Evolutionary conservation across 306 rosid genomes (phyloP).

Genomic region (Luffa acutangula): DNA sequence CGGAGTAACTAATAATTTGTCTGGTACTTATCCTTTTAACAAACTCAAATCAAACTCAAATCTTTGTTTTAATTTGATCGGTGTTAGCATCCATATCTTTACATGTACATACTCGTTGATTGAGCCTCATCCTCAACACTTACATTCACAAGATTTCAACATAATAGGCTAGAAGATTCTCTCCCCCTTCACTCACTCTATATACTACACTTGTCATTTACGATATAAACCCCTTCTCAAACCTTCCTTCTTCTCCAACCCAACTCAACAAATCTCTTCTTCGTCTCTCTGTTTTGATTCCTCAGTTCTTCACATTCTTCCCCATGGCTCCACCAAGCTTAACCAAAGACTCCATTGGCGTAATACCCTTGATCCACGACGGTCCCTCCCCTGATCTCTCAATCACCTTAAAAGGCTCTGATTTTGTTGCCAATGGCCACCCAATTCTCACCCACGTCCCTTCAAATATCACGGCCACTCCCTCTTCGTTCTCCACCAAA

Average conservation of each 20-base stretch:
- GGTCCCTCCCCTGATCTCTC: constrained; percentile 5
- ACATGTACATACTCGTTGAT: too few species aligned
- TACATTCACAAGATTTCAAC: too few species aligned
- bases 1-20: too few species aligned
- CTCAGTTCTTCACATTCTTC: neutral
- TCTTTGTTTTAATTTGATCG: too few species aligned
- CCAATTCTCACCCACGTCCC: constrained; percentile 50
- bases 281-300: neutral
- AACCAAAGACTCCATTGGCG: constrained; percentile 12
- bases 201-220: neutral
- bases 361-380: neutral
- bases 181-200: neutral
- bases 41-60: too few species aligned
- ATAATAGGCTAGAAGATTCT: neutral
- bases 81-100: too few species aligned
- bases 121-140: too few species aligned
- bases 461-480: constrained; percentile 27
- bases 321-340: constrained; percentile 57
- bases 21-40: too few species aligned
- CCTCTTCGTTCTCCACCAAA: constrained; percentile 12
- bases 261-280: neutral
- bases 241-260: neutral
- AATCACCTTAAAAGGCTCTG: constrained; percentile 24
- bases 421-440: constrained; percentile 41
- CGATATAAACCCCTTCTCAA: neutral